Conservation (phyloP, 2,329 filamentous ascomycete genomes). For the Botrytis paeoniae region DNA sequence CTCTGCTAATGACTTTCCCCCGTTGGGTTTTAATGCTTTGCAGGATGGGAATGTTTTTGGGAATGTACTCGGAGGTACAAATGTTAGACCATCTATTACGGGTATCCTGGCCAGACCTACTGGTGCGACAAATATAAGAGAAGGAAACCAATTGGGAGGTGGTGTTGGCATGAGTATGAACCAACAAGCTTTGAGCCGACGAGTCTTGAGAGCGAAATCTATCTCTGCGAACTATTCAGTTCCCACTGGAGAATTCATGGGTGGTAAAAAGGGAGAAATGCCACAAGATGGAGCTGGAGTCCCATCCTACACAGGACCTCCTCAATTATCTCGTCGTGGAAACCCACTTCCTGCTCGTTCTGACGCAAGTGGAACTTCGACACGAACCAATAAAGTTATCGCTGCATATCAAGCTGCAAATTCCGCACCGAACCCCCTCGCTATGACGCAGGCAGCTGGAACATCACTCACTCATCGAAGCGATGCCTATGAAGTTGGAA, state of each 20-base stretch:
- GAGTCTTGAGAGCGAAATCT: background rate
- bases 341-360: background rate
- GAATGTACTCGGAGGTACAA: background rate
- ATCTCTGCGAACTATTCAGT: background rate
- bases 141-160: background rate
- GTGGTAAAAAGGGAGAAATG: background rate
- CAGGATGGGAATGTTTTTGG: background rate
- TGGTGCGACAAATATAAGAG: background rate
- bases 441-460: background rate
- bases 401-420: background rate
- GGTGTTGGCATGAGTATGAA: background rate
- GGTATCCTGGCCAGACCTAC: background rate
- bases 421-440: background rate
- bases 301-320: background rate
- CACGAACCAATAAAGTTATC: background rate
- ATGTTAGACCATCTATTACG: background rate
- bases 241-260: background rate
- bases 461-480: slow-evolving; percentile 11
- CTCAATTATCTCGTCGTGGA: background rate
- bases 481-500: background rate
- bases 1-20: background rate
- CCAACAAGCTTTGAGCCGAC: background rate
- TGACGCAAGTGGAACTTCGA: too few relatives aligned
- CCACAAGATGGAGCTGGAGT: background rate
- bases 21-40: background rate